A percentile compares a stretch with the other conserved stretches of the same genome.
Conservation (phyloP, 495 filamentous ascomycete species). For the Arthonia radiata region DNA sequence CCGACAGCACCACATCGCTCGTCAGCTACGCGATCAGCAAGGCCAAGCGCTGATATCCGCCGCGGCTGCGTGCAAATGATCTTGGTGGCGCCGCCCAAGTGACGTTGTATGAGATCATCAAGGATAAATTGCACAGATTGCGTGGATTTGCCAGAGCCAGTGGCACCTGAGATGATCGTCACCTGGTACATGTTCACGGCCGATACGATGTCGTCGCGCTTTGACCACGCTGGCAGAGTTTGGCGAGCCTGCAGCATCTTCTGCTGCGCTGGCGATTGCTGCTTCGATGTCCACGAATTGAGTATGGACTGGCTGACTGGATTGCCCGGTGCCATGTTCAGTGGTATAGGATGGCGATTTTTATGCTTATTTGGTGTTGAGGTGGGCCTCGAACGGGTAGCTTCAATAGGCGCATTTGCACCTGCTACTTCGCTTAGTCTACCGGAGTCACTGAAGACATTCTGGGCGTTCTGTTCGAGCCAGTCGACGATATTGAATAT, state of each 20-base stretch:
- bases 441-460: constrained; percentile 60
- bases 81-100: constrained; percentile 54
- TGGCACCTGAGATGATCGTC: constrained; percentile 90
- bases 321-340: constrained; percentile 15
- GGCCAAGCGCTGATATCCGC: constrained; percentile 76
- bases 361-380: constrained; percentile 11
- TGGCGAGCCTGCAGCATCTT: constrained; percentile 44
- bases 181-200: constrained; percentile 56
- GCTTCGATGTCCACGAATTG: constrained; percentile 27
- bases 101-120: constrained; percentile 62
- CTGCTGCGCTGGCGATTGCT: constrained; percentile 31
- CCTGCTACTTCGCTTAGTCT: constrained; percentile 58
- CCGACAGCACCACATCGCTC: constrained; percentile 66
- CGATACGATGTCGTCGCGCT: constrained; percentile 46
- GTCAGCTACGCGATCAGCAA: constrained; percentile 84
- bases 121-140: constrained; percentile 91
- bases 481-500: constrained; percentile 76
- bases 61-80: constrained; percentile 92
- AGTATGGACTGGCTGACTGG: constrained; percentile 17
- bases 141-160: constrained; percentile 88
- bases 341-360: constrained; percentile 7
- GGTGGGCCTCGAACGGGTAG: constrained; percentile 17
- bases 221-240: constrained; percentile 68
- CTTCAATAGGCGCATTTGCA: constrained; percentile 11
- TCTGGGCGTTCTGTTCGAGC: constrained; percentile 53